These are phyloP conservation scores for Houttuynia cordata DNA, from an alignment of 164 flowering plant species.

Conservation along the genomic window DNA sequence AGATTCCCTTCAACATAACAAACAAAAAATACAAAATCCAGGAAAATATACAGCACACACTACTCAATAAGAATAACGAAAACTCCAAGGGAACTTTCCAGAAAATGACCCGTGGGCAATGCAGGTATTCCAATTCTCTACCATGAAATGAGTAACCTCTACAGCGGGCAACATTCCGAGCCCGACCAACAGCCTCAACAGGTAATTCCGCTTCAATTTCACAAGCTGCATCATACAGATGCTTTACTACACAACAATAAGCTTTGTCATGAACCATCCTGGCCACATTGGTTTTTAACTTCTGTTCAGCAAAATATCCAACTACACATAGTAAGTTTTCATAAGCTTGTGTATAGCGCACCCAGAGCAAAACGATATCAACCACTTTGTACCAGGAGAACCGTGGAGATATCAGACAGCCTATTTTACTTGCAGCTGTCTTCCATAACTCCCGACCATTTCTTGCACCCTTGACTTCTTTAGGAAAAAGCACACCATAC, in stretches of 20 bases:
- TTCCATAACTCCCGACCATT: conserved; percentile 72
- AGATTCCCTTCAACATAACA: conserved; percentile 5
- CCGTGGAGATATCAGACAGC: conserved; percentile 23
- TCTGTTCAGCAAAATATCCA: conserved; percentile 37
- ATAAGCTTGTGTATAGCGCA: conserved; percentile 46
- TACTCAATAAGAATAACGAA: not conserved
- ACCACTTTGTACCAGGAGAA: conserved; percentile 30
- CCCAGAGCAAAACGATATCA: conserved; percentile 35
- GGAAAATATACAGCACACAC: not conserved
- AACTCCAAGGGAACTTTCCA: conserved; percentile 12
- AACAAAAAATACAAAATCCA: conserved; percentile 11
- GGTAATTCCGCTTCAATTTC: conserved; percentile 54
- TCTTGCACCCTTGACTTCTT: conserved; percentile 29
- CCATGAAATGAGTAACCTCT: conserved; percentile 14
- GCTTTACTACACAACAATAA: conserved; percentile 24
- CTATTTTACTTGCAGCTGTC: conserved; percentile 39
- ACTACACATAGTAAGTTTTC: conserved; percentile 32
- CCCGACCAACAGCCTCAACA: conserved; percentile 52
- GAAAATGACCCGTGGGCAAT: not conserved
- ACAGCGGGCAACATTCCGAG: conserved; percentile 54
- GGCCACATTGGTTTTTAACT: conserved; percentile 16
- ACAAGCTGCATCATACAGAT: conserved; percentile 36
- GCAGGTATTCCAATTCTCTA: not conserved
- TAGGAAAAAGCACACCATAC: conserved; percentile 16
- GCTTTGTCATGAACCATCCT: conserved; percentile 25